Percentiles rank a stretch among this genome's conserved stretches.
These are phyloP conservation scores for Botrytis fabae DNA, from an alignment of 2,329 filamentous ascomycete species.

Conservation along the genomic window DNA sequence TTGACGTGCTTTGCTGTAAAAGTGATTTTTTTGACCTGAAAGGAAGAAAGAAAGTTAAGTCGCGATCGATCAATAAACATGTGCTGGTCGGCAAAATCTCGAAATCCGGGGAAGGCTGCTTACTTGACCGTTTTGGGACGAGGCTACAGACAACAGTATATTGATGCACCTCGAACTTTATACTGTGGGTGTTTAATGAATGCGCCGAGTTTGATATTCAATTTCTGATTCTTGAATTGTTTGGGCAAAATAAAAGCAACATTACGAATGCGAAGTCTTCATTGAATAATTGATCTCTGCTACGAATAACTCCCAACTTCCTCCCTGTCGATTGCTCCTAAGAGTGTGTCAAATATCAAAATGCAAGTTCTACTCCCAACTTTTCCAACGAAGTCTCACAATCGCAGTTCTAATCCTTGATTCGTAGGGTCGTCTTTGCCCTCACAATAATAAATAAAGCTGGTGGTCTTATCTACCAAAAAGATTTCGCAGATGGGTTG, in stretches of 20 bases:
- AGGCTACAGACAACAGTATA: constrained; percentile 6
- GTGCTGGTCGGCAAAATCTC: constrained; percentile 19
- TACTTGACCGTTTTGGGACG: constrained; percentile 6
- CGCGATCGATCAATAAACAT: constrained; percentile 6
- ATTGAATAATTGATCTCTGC: not conserved
- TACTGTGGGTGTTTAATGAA: not conserved
- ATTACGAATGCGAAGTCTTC: not conserved
- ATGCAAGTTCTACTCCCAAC: not conserved
- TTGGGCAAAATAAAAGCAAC: not conserved
- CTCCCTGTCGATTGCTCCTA: not conserved
- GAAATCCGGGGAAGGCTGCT: constrained; percentile 18
- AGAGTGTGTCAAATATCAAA: not conserved
- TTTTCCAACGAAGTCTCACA: not conserved
- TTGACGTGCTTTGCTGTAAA: not conserved
- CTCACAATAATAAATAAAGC: constrained; percentile 99
- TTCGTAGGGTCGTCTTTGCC: constrained; percentile 83
- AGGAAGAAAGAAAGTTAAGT: constrained; percentile 15
- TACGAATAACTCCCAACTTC: not conserved
- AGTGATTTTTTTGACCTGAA: constrained; percentile 6
- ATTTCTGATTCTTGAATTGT: not conserved
- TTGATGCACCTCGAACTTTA: not conserved
- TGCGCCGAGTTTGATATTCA: not conserved
- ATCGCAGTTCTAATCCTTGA: not conserved
- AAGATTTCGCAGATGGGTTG: constrained; percentile 83
- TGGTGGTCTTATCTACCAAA: constrained; percentile 93